These are phyloP conservation scores for Teunomyces cretensis DNA, from an alignment of 805 yeast species.

Conservation along the genomic window DNA sequence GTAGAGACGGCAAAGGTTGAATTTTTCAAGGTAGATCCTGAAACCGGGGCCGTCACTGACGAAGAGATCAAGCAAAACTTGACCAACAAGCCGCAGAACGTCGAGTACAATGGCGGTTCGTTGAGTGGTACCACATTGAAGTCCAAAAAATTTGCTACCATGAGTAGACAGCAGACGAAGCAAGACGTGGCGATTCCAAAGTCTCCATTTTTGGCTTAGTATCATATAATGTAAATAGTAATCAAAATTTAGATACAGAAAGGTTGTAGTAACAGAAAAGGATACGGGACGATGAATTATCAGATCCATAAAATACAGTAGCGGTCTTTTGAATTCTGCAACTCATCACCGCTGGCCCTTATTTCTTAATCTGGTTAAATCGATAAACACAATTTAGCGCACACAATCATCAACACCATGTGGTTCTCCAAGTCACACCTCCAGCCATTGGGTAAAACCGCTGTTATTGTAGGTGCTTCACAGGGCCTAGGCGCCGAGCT, in stretches of 20 bases:
- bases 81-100: conserved; percentile 30
- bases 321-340: too few species aligned
- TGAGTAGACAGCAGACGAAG: conserved; percentile 21
- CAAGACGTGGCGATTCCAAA: conserved; percentile 14
- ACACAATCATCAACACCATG: conserved; percentile 12
- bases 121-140: conserved; percentile 21
- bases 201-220: conserved; percentile 11
- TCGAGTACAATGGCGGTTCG: conserved; percentile 26
- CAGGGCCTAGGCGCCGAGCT: conserved; percentile 89
- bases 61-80: conserved; percentile 26
- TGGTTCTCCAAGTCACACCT: conserved; percentile 24
- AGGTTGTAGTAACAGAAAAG: too few species aligned
- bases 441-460: conserved; percentile 49
- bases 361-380: neutral
- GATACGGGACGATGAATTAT: too few species aligned
- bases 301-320: too few species aligned
- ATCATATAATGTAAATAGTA: conserved; percentile 1
- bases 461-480: conserved; percentile 87
- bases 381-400: neutral
- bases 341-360: too few species aligned
- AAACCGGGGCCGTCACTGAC: conserved; percentile 23
- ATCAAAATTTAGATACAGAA: neutral
- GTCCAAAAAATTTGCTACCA: conserved; percentile 36
- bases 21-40: conserved; percentile 37
- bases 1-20: conserved; percentile 51